Conservation (phyloP, 2,329 filamentous ascomycete species). For the Tricladium varicosporioides region DNA sequence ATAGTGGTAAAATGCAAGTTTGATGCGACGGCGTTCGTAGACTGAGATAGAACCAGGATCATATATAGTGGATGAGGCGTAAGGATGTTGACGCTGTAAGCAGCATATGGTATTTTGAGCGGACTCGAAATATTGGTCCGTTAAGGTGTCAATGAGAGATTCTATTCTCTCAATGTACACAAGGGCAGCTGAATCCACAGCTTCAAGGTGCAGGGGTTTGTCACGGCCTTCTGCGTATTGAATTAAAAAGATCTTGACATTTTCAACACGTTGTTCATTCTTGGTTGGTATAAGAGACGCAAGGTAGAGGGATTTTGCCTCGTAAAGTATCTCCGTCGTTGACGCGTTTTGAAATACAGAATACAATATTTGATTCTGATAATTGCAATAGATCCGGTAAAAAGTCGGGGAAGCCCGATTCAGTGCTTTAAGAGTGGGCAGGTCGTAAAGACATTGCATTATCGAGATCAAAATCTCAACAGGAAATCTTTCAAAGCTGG, state of each 20-base stretch:
- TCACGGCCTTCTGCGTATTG: not conserved
- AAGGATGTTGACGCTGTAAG: no score
- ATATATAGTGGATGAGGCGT: no score
- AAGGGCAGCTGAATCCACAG: not conserved
- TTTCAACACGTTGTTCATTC: not conserved
- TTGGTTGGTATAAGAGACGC: not conserved
- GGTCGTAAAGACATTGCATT: not conserved
- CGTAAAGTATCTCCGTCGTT: not conserved
- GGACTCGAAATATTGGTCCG: not conserved
- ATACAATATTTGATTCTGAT: not conserved
- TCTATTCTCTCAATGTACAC: not conserved
- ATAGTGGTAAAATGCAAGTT: not conserved
- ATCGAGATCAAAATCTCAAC: not conserved
- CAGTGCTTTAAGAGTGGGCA: not conserved
- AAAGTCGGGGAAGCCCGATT: not conserved
- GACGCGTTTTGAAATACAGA: not conserved
- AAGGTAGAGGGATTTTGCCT: not conserved
- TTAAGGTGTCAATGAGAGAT: not conserved
- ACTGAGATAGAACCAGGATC: not conserved
- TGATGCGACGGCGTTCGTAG: not conserved
- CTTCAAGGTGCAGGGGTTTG: not conserved
- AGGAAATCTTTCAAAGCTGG: not conserved
- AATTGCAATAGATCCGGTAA: not conserved
- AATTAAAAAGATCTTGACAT: not conserved
- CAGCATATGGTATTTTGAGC: not conserved